Percentiles rank a stretch among this genome's conserved stretches.
These are phyloP conservation scores for Xylaria sp. DNA, from an alignment of 2,329 filamentous ascomycete genomes.

Conservation along the genomic window DNA sequence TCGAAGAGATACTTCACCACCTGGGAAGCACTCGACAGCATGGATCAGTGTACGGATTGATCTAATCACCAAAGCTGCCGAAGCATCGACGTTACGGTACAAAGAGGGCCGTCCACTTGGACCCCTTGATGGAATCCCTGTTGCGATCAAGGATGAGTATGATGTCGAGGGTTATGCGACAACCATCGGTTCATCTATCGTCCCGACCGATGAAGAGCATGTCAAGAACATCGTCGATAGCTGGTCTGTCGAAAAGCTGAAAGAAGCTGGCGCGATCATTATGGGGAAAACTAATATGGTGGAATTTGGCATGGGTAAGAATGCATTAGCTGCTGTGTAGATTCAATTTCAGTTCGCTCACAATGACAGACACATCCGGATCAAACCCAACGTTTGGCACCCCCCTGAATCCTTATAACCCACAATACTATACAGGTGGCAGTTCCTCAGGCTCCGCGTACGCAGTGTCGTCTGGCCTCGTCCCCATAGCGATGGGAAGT, in stretches of 20 bases:
- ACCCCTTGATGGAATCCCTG: slow-evolving; percentile 76
- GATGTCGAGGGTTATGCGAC: slow-evolving; percentile 78
- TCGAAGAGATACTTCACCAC: slow-evolving; percentile 48
- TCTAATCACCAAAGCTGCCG: slow-evolving; percentile 55
- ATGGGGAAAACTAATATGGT: slow-evolving; percentile 82
- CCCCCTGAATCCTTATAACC: slow-evolving; percentile 68
- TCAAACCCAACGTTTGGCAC: slow-evolving; percentile 80
- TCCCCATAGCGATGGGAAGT: slow-evolving; percentile 76
- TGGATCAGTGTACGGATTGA: slow-evolving; percentile 58
- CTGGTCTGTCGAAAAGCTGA: slow-evolving; percentile 76
- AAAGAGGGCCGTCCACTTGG: slow-evolving; percentile 67
- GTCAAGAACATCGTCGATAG: slow-evolving; percentile 60
- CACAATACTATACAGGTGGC: slow-evolving; percentile 77
- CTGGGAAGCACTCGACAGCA: slow-evolving; percentile 55
- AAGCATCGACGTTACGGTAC: slow-evolving; percentile 58
- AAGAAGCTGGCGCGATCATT: slow-evolving; percentile 76
- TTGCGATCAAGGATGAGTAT: slow-evolving; percentile 80
- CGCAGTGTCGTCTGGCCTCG: slow-evolving; percentile 73
- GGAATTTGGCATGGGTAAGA: slow-evolving; percentile 74
- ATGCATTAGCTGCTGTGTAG: background rate
- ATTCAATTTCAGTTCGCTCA: background rate
- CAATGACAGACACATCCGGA: slow-evolving; percentile 71
- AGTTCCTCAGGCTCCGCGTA: slow-evolving; percentile 80
- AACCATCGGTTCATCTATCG: slow-evolving; percentile 64
- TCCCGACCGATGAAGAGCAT: slow-evolving; percentile 43